Conservation (phyloP, 2,329 filamentous ascomycete genomes). For the Aspergillus uvarum region DNA sequence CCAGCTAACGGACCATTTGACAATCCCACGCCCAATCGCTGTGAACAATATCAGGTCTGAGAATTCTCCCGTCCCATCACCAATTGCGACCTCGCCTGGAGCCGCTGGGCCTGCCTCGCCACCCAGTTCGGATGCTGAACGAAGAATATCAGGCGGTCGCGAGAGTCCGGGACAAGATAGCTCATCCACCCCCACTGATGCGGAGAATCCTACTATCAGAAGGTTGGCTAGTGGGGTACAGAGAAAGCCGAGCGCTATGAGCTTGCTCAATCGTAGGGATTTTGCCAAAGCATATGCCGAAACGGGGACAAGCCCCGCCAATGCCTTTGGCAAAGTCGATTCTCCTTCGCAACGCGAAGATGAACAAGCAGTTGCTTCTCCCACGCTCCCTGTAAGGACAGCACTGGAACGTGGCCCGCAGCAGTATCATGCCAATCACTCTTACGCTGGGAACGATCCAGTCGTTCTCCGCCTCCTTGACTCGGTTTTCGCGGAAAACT, state of each 20-base stretch:
- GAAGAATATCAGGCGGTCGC: slow-evolving; percentile 27
- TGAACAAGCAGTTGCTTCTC: slow-evolving; percentile 37
- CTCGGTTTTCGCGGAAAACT: slow-evolving; percentile 72
- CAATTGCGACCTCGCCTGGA: slow-evolving; percentile 38
- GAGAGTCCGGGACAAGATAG: slow-evolving; percentile 31
- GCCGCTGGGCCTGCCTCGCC: slow-evolving; percentile 35
- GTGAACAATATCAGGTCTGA: slow-evolving; percentile 26
- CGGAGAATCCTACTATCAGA: slow-evolving; percentile 30
- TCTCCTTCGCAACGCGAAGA: slow-evolving; percentile 46
- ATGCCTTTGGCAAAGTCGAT: slow-evolving; percentile 65
- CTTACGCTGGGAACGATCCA: slow-evolving; percentile 76
- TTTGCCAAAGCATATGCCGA: slow-evolving; percentile 62
- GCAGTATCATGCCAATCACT: slow-evolving; percentile 67
- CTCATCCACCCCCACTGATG: slow-evolving; percentile 31
- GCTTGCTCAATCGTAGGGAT: slow-evolving; percentile 59
- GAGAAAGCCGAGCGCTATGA: slow-evolving; percentile 57
- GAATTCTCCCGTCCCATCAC: slow-evolving; percentile 32
- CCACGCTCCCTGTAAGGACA: slow-evolving; percentile 36
- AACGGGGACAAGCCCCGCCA: slow-evolving; percentile 62
- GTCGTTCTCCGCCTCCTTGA: slow-evolving; percentile 68
- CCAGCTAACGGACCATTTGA: slow-evolving; percentile 26
- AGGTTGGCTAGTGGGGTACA: slow-evolving; percentile 31
- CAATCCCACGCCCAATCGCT: slow-evolving; percentile 20
- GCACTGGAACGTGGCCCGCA: slow-evolving; percentile 29
- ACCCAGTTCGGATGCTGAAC: slow-evolving; percentile 36